Conservation (phyloP, 1,139 yeast genomes). For the Zygoascus sp. region DNA sequence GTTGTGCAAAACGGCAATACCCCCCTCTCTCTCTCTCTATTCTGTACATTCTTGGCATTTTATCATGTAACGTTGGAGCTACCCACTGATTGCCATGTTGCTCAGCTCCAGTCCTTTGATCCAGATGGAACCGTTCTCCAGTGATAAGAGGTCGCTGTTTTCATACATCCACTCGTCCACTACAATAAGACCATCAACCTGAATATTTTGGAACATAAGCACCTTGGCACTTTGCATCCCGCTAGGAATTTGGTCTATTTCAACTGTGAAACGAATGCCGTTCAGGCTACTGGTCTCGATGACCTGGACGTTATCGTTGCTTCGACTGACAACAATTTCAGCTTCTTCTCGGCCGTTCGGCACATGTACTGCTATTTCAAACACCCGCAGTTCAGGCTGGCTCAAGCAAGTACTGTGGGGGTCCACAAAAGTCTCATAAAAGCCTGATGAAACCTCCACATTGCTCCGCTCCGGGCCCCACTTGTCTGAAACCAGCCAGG, state of each 20-base stretch:
- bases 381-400: not conserved
- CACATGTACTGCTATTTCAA: constrained; percentile 10
- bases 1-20: too few species aligned
- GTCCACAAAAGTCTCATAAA: constrained; percentile 6
- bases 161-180: constrained; percentile 10
- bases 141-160: constrained; percentile 1
- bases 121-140: constrained; percentile 9
- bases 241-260: not conserved
- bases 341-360: constrained; percentile 10
- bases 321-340: constrained; percentile 8
- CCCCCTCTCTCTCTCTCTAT: too few species aligned
- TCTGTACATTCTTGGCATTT: too few species aligned
- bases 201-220: constrained; percentile 10
- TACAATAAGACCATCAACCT: constrained; percentile 7
- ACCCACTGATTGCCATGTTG: constrained; percentile 1
- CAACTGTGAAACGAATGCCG: constrained; percentile 15
- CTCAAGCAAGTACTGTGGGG: constrained; percentile 8
- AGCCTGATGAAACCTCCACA: not conserved
- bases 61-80: too few species aligned
- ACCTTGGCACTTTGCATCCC: not conserved
- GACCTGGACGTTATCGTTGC: constrained; percentile 4
- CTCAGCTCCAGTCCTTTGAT: constrained; percentile 6
- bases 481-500: constrained; percentile 18
- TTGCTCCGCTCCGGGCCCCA: constrained; percentile 5
- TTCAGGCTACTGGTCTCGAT: constrained; percentile 18